Percentiles rank a stretch among this genome's conserved stretches.
Evolutionary conservation across 768 basidiomycete species (phyloP).

Genomic region (Boletus eberwhitei): DNA sequence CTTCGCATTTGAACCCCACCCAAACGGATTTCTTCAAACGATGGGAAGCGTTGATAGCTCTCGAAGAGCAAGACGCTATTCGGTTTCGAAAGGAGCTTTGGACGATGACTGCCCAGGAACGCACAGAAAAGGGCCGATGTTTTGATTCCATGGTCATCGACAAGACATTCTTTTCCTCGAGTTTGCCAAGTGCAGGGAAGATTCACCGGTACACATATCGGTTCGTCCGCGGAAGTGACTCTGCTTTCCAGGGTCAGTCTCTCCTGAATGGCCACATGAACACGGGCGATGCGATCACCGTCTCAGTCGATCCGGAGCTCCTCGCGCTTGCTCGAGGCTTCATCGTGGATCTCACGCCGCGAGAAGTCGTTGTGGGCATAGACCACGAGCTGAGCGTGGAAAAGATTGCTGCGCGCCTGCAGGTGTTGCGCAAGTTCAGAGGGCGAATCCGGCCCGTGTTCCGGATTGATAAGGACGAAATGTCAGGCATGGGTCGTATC

Average conservation of each 20-base stretch:
- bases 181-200: slow-evolving; percentile 38
- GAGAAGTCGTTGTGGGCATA: slow-evolving; percentile 69
- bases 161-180: slow-evolving; percentile 32
- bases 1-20: slow-evolving; percentile 65
- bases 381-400: slow-evolving; percentile 69
- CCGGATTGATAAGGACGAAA: slow-evolving; percentile 92
- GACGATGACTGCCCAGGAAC: slow-evolving; percentile 79
- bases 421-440: slow-evolving; percentile 17
- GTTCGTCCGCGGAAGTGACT: slow-evolving; percentile 44
- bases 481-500: slow-evolving; percentile 84
- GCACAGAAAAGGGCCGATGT: slow-evolving; percentile 81
- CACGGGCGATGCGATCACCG: slow-evolving; percentile 75
- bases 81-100: slow-evolving; percentile 90
- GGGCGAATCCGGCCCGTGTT: slow-evolving; percentile 43
- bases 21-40: slow-evolving; percentile 80
- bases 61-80: slow-evolving; percentile 84
- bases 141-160: slow-evolving; percentile 78
- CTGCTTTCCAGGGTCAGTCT: slow-evolving; percentile 11
- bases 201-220: slow-evolving; percentile 80
- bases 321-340: slow-evolving; percentile 82
- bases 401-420: slow-evolving; percentile 42
- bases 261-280: slow-evolving; percentile 79
- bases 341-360: slow-evolving; percentile 66
- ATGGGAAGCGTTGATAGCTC: slow-evolving; percentile 84
- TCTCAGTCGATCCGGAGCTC: slow-evolving; percentile 87